phyloP scores from a whole-genome alignment of 2,329 filamentous ascomycete species.

The Nothomitra cinnamomea region DNA sequence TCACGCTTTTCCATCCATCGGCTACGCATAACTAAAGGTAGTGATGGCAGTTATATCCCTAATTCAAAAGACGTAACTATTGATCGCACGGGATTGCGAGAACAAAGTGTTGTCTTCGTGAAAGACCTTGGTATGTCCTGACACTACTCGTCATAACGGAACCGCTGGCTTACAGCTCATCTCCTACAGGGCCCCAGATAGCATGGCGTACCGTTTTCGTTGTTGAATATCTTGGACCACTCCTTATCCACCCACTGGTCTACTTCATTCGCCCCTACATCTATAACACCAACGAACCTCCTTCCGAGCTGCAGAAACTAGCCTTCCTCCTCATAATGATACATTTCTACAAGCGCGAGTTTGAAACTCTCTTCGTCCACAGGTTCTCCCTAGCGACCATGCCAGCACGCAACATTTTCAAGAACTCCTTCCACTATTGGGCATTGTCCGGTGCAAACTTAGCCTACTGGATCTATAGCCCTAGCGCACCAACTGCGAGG shows the following conservation, averaged over 20 bases:
- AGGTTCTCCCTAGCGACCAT: conserved; percentile 91
- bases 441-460: conserved; percentile 60
- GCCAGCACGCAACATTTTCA: conserved; percentile 80
- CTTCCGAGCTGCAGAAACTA: conserved; percentile 53
- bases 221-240: conserved; percentile 84
- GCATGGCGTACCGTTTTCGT: conserved; percentile 88
- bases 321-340: conserved; percentile 55
- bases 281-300: conserved; percentile 36
- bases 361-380: conserved; percentile 87
- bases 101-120: conserved; percentile 53
- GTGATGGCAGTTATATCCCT: conserved; percentile 39
- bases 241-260: conserved; percentile 69
- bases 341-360: conserved; percentile 90
- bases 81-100: conserved; percentile 36
- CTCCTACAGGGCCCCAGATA: conserved; percentile 57
- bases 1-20: conserved; percentile 40
- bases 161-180: neutral
- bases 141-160: too few species aligned
- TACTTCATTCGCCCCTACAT: conserved; percentile 54
- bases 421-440: conserved; percentile 96
- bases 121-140: conserved; percentile 54
- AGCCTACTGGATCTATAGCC: conserved; percentile 72
- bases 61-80: conserved; percentile 36
- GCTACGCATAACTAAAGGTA: conserved; percentile 46
- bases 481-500: conserved; percentile 47